Conservation (phyloP, 1,139 yeast species). For the Yarrowia galli region DNA sequence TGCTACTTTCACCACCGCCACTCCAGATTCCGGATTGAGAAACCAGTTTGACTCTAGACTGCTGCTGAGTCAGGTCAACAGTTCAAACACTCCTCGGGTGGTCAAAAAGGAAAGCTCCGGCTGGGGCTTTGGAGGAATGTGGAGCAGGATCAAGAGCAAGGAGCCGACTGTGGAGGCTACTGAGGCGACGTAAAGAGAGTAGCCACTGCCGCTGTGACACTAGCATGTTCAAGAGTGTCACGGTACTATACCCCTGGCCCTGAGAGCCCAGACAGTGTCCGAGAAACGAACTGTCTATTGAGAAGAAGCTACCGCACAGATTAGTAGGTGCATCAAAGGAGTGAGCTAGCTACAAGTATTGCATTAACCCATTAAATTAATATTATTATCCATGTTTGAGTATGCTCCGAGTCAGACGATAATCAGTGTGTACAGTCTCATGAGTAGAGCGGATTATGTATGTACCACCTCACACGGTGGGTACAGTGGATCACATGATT, state of each 20-base stretch:
- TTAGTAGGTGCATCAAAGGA: slow-evolving; percentile 2
- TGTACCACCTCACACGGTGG: too few relatives aligned
- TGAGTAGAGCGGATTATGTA: too few relatives aligned
- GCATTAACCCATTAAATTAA: slow-evolving; percentile 15
- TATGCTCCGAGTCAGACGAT: too few relatives aligned
- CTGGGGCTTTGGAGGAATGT: slow-evolving; percentile 35
- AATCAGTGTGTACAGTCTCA: too few relatives aligned
- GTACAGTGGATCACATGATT: too few relatives aligned
- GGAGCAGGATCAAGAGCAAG: slow-evolving; percentile 18
- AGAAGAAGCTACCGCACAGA: neutral
- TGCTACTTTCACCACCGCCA: slow-evolving; percentile 25
- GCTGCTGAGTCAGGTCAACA: slow-evolving; percentile 10
- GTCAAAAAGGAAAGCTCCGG: slow-evolving; percentile 23
- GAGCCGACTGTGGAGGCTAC: neutral
- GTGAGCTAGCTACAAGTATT: slow-evolving; percentile 17
- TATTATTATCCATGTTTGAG: slow-evolving; percentile 1
- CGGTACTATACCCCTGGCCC: neutral
- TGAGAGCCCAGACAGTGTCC: neutral
- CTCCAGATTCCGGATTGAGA: slow-evolving; percentile 15
- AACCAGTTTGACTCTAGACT: slow-evolving; percentile 15
- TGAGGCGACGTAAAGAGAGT: too few relatives aligned
- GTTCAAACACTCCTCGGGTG: neutral
- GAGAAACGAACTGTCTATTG: neutral
- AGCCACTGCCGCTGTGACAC: too few relatives aligned
- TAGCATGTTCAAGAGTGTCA: too few relatives aligned